A percentile compares a stretch with the other conserved stretches of the same genome.
Evolutionary conservation across 768 basidiomycete species (phyloP).

Genomic region (Podaxis carcinomalis): DNA sequence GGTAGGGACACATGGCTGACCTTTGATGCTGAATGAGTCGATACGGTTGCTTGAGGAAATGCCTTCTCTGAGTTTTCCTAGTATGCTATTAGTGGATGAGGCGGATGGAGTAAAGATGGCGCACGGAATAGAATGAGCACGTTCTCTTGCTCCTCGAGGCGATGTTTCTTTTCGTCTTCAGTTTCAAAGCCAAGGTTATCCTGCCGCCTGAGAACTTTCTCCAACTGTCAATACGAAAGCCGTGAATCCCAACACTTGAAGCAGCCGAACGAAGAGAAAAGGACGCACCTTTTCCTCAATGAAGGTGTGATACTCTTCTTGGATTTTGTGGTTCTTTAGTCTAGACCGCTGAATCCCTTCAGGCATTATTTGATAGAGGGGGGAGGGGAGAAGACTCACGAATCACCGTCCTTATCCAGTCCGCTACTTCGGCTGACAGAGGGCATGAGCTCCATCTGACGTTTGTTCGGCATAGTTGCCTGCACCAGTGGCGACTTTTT

Average conservation of each 20-base stretch:
- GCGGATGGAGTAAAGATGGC: slow-evolving; percentile 20
- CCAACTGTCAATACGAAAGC: slow-evolving; percentile 34
- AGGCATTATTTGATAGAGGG: slow-evolving; percentile 10
- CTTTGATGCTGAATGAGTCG: slow-evolving; percentile 66
- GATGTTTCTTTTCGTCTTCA: slow-evolving; percentile 30
- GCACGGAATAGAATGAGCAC: slow-evolving; percentile 70
- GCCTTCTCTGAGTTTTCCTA: slow-evolving; percentile 78
- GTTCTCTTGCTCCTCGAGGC: slow-evolving; percentile 59
- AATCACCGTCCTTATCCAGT: slow-evolving; percentile 67
- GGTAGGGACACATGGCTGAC: slow-evolving; percentile 31
- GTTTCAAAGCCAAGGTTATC: slow-evolving; percentile 25
- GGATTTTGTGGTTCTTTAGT: slow-evolving; percentile 52
- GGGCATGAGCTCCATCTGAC: slow-evolving; percentile 61
- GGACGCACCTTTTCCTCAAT: slow-evolving; percentile 57
- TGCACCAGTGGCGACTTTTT: not conserved
- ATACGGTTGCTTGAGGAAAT: slow-evolving; percentile 53
- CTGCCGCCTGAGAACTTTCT: slow-evolving; percentile 40
- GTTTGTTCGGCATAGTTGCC: slow-evolving; percentile 10
- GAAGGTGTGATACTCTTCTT: slow-evolving; percentile 65
- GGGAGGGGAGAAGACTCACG: slow-evolving; percentile 41
- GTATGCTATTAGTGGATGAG: not conserved
- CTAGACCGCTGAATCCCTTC: slow-evolving; percentile 39
- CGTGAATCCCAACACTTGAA: not conserved
- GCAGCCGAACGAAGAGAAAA: not conserved
- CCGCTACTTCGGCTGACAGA: slow-evolving; percentile 78